phyloP scores from a whole-genome alignment of 2,329 filamentous ascomycete species.

The Talaromyces amestolkiae region DNA sequence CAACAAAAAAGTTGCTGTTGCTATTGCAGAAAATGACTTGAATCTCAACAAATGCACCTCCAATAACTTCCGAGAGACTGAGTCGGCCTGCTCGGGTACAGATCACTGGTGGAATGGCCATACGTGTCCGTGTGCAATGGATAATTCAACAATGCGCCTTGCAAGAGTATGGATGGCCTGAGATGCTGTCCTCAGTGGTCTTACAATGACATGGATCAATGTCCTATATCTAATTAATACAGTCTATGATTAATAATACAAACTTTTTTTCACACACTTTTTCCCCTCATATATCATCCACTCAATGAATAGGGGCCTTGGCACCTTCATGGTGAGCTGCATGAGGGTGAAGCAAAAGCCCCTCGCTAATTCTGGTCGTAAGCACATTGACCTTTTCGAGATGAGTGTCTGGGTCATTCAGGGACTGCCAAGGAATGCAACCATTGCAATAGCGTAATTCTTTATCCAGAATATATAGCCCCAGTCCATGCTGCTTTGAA shows the following conservation, averaged over 20 bases:
- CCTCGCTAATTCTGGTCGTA: neutral
- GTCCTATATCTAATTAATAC: neutral
- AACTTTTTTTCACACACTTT: neutral
- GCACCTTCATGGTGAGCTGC: neutral
- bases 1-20: too few species aligned
- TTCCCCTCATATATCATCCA: neutral
- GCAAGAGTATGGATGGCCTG: neutral
- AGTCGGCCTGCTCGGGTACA: neutral
- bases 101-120: neutral
- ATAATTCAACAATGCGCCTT: neutral
- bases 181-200: neutral
- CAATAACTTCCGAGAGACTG: neutral
- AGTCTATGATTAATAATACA: neutral
- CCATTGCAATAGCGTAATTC: conserved; percentile 22
- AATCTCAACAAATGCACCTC: neutral
- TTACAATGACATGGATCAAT: neutral
- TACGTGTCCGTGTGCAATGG: too few species aligned
- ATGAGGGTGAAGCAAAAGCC: neutral
- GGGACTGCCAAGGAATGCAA: conserved; percentile 17
- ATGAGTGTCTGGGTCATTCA: conserved; percentile 24
- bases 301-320: neutral
- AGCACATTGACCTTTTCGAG: neutral
- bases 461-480: conserved; percentile 24
- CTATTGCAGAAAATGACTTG: neutral
- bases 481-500: conserved; percentile 26